Base-by-base conservation (phyloP, 2,329 filamentous ascomycete genomes). In the Colletotrichum filicis region DNA sequence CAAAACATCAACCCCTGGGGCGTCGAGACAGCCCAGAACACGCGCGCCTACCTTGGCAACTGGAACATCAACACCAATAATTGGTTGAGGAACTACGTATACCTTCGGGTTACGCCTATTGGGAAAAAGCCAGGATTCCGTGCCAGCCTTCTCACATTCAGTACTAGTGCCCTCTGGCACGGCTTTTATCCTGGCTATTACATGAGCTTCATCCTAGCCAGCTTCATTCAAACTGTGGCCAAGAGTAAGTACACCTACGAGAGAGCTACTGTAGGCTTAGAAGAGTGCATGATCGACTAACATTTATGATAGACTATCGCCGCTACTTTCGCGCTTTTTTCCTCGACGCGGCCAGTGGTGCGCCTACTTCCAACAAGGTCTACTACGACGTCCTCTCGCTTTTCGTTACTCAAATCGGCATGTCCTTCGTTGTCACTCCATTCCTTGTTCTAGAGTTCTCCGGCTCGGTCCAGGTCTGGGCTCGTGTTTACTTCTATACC, bases 41-140 rank as follows among this genome's bases (percentile, higher is more conserved):
- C 94, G n/a, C 92, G 96, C 66, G 95, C 91, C 1, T 98, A 97
- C 78, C 88, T 99, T 3, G 96, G 92, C 61, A 93, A 91, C 79
- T 99, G 97, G 97, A 99, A 99, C 82, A 98, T 98, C 86, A 98
- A 98, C 83, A 99, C 97, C 14, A 99, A 98, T 82, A 91, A 94
- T 79, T 99, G 97, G 97, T 86, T 99, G 74, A 91, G 95, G 59
- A 98, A 98, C 82, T 99, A 98, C 80, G 89, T 99, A 77, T 99
- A 98, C 80, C 88, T 99, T 60, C 92, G 97, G 28, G 97, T 99
- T 3, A 99, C 97, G 0, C 97, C 97, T 0, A 93, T 94, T 77
- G 97, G 97, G 66, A 97, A 95, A 87, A 99, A 98, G 82, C 97
- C 97, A 11, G 97, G 97, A 1, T 99, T 99, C 86, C 90, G 95